phyloP scores from a whole-genome alignment of 345 rosid species.

The Citrus trifoliata region DNA sequence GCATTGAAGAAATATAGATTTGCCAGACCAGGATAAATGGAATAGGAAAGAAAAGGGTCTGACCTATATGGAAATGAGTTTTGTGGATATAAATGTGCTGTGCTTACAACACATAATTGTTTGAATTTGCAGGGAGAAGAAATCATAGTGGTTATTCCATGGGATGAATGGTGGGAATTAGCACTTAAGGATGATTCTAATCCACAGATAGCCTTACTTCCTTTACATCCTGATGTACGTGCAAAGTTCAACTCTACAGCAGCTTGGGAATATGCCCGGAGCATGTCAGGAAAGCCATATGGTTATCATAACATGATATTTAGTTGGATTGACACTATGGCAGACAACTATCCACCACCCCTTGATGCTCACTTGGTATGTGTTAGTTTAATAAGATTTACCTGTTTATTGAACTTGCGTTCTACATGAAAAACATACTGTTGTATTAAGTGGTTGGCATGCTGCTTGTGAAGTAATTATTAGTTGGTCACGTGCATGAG shows the following conservation, averaged over 20 bases:
- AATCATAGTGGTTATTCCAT: conserved; percentile 76
- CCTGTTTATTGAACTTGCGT: background rate
- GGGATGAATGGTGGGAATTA: conserved; percentile 99
- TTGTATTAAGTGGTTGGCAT: background rate
- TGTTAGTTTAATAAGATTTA: background rate
- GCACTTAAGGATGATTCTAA: conserved; percentile 82
- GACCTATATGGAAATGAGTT: background rate
- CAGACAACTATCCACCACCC: conserved; percentile 96
- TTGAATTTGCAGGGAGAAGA: conserved; percentile 78
- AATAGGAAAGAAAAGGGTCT: background rate
- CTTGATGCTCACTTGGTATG: conserved; percentile 99
- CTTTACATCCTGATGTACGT: conserved; percentile 75
- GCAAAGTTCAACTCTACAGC: conserved; percentile 79
- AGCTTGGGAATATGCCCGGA: conserved; percentile 93
- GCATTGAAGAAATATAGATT: background rate
- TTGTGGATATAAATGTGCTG: background rate
- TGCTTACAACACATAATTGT: conserved; percentile 4
- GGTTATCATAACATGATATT: conserved; percentile 99
- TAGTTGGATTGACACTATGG: conserved; percentile 95
- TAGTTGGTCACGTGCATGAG: background rate
- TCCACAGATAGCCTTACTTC: conserved; percentile 92
- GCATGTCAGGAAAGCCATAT: conserved; percentile 98
- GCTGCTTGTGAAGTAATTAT: background rate
- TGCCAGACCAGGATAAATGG: background rate
- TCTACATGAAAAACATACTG: background rate